Conservation (phyloP, 1,284 basidiomycete genomes). For the Ustilago esculenta region DNA sequence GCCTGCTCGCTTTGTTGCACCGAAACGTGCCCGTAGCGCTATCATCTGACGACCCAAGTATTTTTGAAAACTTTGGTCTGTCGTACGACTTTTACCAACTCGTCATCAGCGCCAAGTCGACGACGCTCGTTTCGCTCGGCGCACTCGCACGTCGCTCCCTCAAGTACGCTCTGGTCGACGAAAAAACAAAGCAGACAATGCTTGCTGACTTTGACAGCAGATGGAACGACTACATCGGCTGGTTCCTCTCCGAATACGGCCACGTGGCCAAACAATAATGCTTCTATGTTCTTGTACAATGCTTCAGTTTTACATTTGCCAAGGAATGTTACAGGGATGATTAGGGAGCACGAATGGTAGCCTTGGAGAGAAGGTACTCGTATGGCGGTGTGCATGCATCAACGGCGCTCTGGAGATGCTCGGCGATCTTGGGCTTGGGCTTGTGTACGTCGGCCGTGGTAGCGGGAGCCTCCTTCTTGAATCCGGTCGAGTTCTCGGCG, state of each 20-base stretch:
- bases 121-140: constrained; percentile 33
- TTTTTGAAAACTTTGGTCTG: constrained; percentile 79
- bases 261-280: constrained; percentile 2
- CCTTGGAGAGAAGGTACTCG: constrained; percentile 40
- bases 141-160: constrained; percentile 42
- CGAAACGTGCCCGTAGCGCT: constrained; percentile 77
- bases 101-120: constrained; percentile 21
- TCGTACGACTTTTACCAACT: constrained; percentile 57
- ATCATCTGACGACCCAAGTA: constrained; percentile 77
- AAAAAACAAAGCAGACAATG: constrained; percentile 18
- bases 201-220: constrained; percentile 39
- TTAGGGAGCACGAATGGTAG: constrained; percentile 37
- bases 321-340: neutral
- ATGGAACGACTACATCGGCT: constrained; percentile 41
- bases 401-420: constrained; percentile 48
- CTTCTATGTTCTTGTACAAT: neutral
- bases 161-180: constrained; percentile 29
- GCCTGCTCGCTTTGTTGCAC: constrained; percentile 72
- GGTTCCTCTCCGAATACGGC: constrained; percentile 25
- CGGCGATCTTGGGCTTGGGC: constrained; percentile 39
- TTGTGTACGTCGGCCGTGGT: constrained; percentile 9
- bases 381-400: constrained; percentile 37
- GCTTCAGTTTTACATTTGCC: no score
- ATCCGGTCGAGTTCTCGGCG: constrained; percentile 61
- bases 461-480: constrained; percentile 47